Evolutionary conservation across 2,329 filamentous ascomycete genomes (phyloP), one percentile per base, ranked within the genome.

Genomic region (Clarireedia hainanense): DNA sequence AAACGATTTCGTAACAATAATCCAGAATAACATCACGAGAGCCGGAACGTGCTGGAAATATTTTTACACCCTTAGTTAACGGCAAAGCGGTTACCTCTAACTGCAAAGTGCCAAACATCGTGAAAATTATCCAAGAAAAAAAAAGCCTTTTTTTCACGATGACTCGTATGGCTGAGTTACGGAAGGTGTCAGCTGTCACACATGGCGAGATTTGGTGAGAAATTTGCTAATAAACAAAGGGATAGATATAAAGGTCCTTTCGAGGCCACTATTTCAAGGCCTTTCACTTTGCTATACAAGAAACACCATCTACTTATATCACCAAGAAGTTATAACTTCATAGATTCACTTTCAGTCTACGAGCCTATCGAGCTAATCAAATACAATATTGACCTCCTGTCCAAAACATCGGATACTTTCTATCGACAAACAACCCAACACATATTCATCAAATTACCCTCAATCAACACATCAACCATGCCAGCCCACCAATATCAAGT

Each of bases 401-500:
- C 12, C 37, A 40, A 14, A 40, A 9, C 20, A 6, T 26, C 17
- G 17, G 7, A 17, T 27, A 48, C 24, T 24, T 30, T 36, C 20
- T 7, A 7, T 27, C 26, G 12, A 26, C 23, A 47, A 47, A 3
- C 46, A 47, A 27, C 14, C 15, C 39, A 9, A 43, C 30, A 46
- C 30, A 30, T n/a, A 36, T 36, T 37, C 15, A 26, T 12, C 45
- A 45, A 53, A 15, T 39, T 52, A 46, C 27, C 27, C 45, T 43
- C 37, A 37, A 49, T 34, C 53, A 58, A 49, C 27, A 48, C 52
- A 5, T 46, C 47, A 53, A 61, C 57, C 62, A 53, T 52, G 50
- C 50, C 57, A 45, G 45, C 60, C 50, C 52, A 52, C 50, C 23
- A 17, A 14, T 68, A 67, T 64, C 55, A 58, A 50, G 58, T 69